A percentile compares a stretch with the other conserved stretches of the same genome.
Evolutionary conservation across 1,284 basidiomycete genomes (phyloP).

Genomic region (Sanghuangporus weigelae): DNA sequence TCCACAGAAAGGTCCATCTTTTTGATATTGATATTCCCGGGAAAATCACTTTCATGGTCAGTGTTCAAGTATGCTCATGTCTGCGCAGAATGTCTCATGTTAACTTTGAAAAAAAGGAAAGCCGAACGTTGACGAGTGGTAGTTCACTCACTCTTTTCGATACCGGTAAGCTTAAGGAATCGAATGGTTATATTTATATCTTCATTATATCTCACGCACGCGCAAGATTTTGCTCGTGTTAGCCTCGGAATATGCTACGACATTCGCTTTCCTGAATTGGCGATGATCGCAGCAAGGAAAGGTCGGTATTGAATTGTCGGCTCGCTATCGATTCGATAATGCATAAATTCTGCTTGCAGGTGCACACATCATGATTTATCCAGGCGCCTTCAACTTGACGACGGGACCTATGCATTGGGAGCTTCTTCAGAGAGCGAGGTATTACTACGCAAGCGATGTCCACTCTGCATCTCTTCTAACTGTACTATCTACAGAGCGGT

Average conservation of each 20-base stretch:
- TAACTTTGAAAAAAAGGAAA: conserved; percentile 57
- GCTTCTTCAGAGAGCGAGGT: conserved; percentile 84
- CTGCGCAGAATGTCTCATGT: not conserved
- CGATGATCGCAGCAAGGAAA: conserved; percentile 86
- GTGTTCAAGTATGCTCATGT: conserved; percentile 13
- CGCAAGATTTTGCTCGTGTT: conserved; percentile 78
- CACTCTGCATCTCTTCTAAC: not conserved
- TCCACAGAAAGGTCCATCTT: conserved; percentile 92
- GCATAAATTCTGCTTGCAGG: conserved; percentile 40
- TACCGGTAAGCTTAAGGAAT: conserved; percentile 54
- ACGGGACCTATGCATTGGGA: conserved; percentile 98
- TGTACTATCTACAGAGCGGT: conserved; percentile 59
- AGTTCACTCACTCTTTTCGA: conserved; percentile 79
- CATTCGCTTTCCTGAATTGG: conserved; percentile 91
- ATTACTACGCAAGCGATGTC: not conserved
- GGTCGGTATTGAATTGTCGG: conserved; percentile 38
- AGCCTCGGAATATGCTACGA: conserved; percentile 93
- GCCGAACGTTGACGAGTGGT: conserved; percentile 86
- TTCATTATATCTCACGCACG: not conserved
- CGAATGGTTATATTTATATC: not conserved
- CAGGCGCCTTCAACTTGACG: conserved; percentile 84
- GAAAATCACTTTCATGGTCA: conserved; percentile 91
- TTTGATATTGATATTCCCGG: conserved; percentile 99
- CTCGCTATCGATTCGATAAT: conserved; percentile 1
- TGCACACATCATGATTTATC: conserved; percentile 88